Base-by-base conservation (phyloP, 2,329 filamentous ascomycete genomes). In the Apiospora saccharicola region DNA sequence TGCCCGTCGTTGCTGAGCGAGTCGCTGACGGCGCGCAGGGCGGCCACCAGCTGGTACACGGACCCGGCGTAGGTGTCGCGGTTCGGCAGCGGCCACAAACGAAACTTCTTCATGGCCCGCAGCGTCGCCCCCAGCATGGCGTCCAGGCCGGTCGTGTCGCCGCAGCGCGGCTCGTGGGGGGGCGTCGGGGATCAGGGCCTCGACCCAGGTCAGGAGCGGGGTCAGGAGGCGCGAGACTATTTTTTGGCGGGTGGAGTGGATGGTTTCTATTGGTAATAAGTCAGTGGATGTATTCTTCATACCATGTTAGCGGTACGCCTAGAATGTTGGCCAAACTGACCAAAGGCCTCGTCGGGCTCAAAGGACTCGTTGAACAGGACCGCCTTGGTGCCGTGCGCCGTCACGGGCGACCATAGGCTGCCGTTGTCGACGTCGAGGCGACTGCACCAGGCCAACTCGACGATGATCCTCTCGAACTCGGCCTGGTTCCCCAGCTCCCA, bases 401-500 rank as follows among this genome's bases (percentile, higher is more conserved):
- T 61, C 53, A 22, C 26, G 13, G 16, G 53, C 6, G 53, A 61
- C 26, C 53, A 61, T 16, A 61, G 4, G 16, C 26, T 61, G 53
- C 53, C 53, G 14, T 37, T 44, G 3, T 70, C 49, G 37, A 41
- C 37, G 13, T 53, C 68, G 1, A 26, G 14, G 8, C 68, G 44
- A 16, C 49, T 49, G 26, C 49, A 57, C 44, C 68, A 70, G 46
- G 44, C 46, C 19, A 57, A 19, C 37, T 53, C 30, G 7, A 57
- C 37, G 14, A 46, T 41, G 34, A 70, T 24, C 3, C 46, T 2
- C 10, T 51, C 49, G 37, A 74, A 75, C 0, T 71, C 68, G n/a
- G 69, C 68, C 0, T 22, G n/a, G 44, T 75, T 70, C 4, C 73
- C 74, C 1, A 75, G 70, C 30, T 75, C 73, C 72, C 73, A 75